Evolutionary conservation across 2,329 filamentous ascomycete genomes (phyloP), one percentile per base, ranked within the genome.

Genomic region (Beauveria sp.): DNA sequence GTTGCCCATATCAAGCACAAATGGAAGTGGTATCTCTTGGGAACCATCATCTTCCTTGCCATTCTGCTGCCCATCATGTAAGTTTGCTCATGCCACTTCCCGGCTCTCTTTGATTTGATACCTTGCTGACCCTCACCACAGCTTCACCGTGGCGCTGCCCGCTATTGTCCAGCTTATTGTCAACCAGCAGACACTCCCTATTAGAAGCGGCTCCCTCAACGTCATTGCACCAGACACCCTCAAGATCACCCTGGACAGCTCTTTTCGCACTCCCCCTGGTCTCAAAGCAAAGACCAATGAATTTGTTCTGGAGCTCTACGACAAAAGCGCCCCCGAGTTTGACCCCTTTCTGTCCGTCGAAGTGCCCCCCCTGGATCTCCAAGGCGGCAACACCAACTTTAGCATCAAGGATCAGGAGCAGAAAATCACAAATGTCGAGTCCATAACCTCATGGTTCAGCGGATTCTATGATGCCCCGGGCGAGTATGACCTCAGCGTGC

Each of bases 121-220:
- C 3, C 5, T 30, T 46, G 20, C 26, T 61, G 54, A 12, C 47
- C 12, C 24, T 9, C 14, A 1, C 12, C 26, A 22, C 24, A 80
- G 79, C 34, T 81, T 81, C 69, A 68, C 73, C 22, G 71, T 79
- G 20, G 75, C 77, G 8, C 71, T 81, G 30, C 79, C 79, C 1
- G 73, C 73, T n/a, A 74, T 80, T 37, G 73, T 78, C 1, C 77
- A 79, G 63, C 66, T 68, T 30, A 76, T 80, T 22, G 72, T 81
- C 60, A 71, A 76, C 30, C 65, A 72, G 22, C 75, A 79, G 28
- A 64, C 70, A 7, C 67, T 81, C 12, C 73, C 76, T 1, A 67
- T 81, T 12, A 61, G 67, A 1, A 66, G 70, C 2, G 77, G 76
- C 30, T 63, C 69, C 14, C 66, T 79, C 40, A 63, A 70, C 28